These are phyloP conservation scores for Microcera coccophila DNA, from an alignment of 2,329 filamentous ascomycete genomes.

Conservation along the genomic window DNA sequence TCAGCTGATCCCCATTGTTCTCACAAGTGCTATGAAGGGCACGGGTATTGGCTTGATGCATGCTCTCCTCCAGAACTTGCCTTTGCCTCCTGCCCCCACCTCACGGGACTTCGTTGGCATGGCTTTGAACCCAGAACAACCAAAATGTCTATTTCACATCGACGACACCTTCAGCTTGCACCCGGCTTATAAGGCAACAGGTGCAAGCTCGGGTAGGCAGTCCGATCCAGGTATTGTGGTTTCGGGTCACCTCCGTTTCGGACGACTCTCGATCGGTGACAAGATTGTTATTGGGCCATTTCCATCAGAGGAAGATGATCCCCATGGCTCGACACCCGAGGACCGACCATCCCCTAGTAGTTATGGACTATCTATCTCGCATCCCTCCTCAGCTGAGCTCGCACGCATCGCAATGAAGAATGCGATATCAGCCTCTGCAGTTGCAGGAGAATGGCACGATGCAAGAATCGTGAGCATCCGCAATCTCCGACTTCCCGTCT, in stretches of 20 bases:
- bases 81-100: constrained; percentile 57
- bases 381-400: constrained; percentile 52
- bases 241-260: constrained; percentile 79
- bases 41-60: constrained; percentile 78
- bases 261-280: constrained; percentile 73
- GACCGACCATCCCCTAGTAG: constrained; percentile 46
- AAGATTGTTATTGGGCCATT: constrained; percentile 77
- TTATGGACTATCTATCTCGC: constrained; percentile 49
- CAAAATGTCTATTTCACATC: constrained; percentile 73
- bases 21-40: constrained; percentile 84
- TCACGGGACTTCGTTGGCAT: constrained; percentile 52
- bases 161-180: constrained; percentile 84
- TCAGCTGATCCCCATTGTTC: constrained; percentile 71
- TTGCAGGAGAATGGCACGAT: constrained; percentile 69
- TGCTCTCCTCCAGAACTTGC: constrained; percentile 72
- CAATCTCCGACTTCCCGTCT: constrained; percentile 80
- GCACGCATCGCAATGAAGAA: constrained; percentile 51
- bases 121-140: constrained; percentile 55
- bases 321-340: constrained; percentile 36
- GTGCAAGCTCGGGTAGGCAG: constrained; percentile 10
- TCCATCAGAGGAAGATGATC: constrained; percentile 51
- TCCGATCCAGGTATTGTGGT: constrained; percentile 66
- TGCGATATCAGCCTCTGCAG: constrained; percentile 47
- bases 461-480: constrained; percentile 82
- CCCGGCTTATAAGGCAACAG: constrained; percentile 46